Conservation (phyloP, 2,329 filamentous ascomycete genomes). For the Aspergillus ruber region DNA sequence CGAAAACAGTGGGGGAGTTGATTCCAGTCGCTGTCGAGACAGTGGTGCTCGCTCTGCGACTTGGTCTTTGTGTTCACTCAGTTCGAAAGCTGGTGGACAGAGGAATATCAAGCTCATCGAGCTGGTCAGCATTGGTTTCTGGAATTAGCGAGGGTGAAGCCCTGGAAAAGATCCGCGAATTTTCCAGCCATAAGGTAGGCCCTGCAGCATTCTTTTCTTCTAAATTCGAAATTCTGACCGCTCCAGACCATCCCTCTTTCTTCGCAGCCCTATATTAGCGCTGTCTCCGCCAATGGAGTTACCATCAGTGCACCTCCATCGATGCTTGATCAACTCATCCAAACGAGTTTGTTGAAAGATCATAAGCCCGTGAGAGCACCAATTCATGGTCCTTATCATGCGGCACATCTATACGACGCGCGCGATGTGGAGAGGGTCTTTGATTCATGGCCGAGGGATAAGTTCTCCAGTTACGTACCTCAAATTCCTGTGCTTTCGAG, state of each 20-base stretch:
- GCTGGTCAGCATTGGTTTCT: constrained; percentile 38
- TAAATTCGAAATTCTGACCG: constrained; percentile 1
- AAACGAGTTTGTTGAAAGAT: constrained; percentile 43
- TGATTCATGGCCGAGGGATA: constrained; percentile 24
- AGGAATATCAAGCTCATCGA: constrained; percentile 21
- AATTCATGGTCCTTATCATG: constrained; percentile 55
- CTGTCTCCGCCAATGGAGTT: constrained; percentile 53
- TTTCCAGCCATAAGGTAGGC: constrained; percentile 21
- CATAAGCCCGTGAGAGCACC: constrained; percentile 49
- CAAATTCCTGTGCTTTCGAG: constrained; percentile 34
- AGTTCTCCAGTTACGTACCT: constrained; percentile 20
- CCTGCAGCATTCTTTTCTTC: not conserved
- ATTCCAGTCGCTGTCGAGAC: constrained; percentile 37
- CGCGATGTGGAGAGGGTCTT: constrained; percentile 49
- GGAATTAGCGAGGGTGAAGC: constrained; percentile 30
- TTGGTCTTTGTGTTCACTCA: constrained; percentile 36
- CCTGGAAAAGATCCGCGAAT: constrained; percentile 16
- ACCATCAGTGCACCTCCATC: constrained; percentile 55
- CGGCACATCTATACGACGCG: constrained; percentile 48
- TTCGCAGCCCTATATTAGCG: constrained; percentile 53
- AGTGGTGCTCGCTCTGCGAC: constrained; percentile 38
- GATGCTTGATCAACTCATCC: constrained; percentile 47
- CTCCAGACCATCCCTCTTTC: constrained; percentile 42
- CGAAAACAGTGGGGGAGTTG: constrained; percentile 36
- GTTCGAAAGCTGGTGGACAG: constrained; percentile 32